phyloP scores from a whole-genome alignment of 139 green algal genomes.

The Spirogloea muscicola region DNA sequence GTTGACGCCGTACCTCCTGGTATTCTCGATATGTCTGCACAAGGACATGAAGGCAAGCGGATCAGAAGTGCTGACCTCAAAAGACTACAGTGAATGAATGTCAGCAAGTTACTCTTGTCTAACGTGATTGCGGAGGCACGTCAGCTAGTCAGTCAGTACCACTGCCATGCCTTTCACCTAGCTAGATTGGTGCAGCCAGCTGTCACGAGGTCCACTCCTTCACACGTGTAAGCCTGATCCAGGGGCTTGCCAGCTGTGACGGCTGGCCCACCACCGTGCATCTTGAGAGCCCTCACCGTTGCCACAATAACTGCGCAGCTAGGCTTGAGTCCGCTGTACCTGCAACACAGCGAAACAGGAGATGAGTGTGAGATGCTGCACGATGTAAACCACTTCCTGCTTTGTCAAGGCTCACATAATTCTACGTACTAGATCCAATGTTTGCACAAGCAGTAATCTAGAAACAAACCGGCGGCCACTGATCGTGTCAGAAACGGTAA shows the following conservation, averaged over 20 bases:
- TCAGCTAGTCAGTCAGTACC: too few species aligned
- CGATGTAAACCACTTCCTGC: too few species aligned
- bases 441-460: too few species aligned
- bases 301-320: constrained; percentile 85
- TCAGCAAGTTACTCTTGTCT: too few species aligned
- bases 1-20: constrained; percentile 75
- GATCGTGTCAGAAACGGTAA: too few species aligned
- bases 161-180: too few species aligned
- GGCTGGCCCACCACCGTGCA: constrained; percentile 59
- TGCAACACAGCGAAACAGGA: not conserved
- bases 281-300: constrained; percentile 91
- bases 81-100: too few species aligned
- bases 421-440: too few species aligned
- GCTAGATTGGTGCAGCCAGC: constrained; percentile 48
- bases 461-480: too few species aligned
- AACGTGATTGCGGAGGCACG: too few species aligned
- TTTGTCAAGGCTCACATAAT: too few species aligned
- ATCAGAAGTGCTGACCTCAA: constrained; percentile 19
- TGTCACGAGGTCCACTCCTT: constrained; percentile 80
- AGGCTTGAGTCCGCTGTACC: constrained; percentile 60
- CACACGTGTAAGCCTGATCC: constrained; percentile 81
- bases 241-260: constrained; percentile 74
- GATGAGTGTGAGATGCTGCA: not conserved
- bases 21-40: constrained; percentile 90
- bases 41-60: too few species aligned